phyloP scores from a whole-genome alignment of 2,329 filamentous ascomycete species.

The Ophiostoma populinum region DNA sequence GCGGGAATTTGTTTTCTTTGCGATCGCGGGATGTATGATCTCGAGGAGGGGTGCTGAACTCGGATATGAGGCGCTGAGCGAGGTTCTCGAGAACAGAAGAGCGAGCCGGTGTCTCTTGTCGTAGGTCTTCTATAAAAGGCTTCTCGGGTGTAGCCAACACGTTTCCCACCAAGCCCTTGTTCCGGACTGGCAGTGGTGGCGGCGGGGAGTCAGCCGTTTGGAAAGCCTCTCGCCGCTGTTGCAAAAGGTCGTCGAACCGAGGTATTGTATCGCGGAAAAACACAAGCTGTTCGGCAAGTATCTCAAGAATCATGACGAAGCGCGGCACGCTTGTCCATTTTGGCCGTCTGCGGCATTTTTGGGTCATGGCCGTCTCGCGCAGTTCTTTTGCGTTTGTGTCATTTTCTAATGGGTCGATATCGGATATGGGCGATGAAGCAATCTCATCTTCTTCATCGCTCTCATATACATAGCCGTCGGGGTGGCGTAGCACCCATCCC shows the following conservation, averaged over 20 bases:
- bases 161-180: constrained; percentile 4
- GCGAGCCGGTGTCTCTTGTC: constrained; percentile 32
- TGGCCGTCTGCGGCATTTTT: constrained; percentile 34
- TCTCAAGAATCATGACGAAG: constrained; percentile 40
- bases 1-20: constrained; percentile 20
- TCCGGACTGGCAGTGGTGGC: not conserved
- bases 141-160: constrained; percentile 20
- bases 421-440: no score
- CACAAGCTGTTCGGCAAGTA: constrained; percentile 43
- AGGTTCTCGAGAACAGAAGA: constrained; percentile 41
- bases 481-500: constrained; percentile 72
- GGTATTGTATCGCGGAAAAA: constrained; percentile 47
- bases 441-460: constrained; percentile 24
- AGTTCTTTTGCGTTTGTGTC: not conserved
- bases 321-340: constrained; percentile 34
- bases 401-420: no score
- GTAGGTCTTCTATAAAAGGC: constrained; percentile 26
- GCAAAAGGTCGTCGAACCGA: constrained; percentile 56
- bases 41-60: constrained; percentile 36
- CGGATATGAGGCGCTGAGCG: constrained; percentile 44
- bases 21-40: constrained; percentile 31
- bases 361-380: constrained; percentile 23
- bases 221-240: constrained; percentile 46
- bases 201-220: constrained; percentile 32
- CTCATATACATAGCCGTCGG: constrained; percentile 37